Percentiles rank a stretch among this genome's conserved stretches.
phyloP scores from a whole-genome alignment of 805 yeast species.

The Maudiozyma saulgeensis region DNA sequence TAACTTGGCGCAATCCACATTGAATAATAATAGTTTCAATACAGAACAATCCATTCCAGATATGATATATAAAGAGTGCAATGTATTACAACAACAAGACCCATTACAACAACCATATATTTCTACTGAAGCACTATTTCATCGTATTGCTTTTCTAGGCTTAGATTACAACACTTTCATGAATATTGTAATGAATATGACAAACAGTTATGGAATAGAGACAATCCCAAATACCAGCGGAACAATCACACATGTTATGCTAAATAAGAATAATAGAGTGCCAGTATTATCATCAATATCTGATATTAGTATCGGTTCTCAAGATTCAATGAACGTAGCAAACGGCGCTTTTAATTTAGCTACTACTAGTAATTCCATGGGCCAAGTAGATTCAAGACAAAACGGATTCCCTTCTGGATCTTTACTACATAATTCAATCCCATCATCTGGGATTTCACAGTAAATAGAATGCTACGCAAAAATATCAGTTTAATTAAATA shows the following conservation, averaged over 20 bases:
- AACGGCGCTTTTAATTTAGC: neutral
- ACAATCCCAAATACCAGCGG: constrained; percentile 15
- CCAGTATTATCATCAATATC: neutral
- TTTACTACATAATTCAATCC: neutral
- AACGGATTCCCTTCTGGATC: neutral
- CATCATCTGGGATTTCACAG: neutral
- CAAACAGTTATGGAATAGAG: constrained; percentile 15
- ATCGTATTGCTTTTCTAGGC: constrained; percentile 10
- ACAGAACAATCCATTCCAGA: constrained; percentile 4
- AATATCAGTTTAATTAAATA: neutral
- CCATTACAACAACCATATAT: constrained; percentile 11
- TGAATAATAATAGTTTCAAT: neutral
- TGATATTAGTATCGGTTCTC: neutral
- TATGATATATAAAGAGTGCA: constrained; percentile 10
- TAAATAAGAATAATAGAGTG: constrained; percentile 1
- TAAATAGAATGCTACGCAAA: neutral
- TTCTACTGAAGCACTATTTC: constrained; percentile 18
- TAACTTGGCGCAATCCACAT: neutral
- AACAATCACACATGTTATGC: constrained; percentile 18
- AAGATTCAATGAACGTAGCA: neutral
- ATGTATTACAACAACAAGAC: constrained; percentile 7
- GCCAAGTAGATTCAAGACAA: neutral
- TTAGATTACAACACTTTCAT: constrained; percentile 16
- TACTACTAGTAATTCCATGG: neutral
- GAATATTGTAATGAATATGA: constrained; percentile 16